Percentiles rank a stretch among this genome's conserved stretches.
Conservation (phyloP, 2,329 filamentous ascomycete genomes). For the Fusarium pininemorale region DNA sequence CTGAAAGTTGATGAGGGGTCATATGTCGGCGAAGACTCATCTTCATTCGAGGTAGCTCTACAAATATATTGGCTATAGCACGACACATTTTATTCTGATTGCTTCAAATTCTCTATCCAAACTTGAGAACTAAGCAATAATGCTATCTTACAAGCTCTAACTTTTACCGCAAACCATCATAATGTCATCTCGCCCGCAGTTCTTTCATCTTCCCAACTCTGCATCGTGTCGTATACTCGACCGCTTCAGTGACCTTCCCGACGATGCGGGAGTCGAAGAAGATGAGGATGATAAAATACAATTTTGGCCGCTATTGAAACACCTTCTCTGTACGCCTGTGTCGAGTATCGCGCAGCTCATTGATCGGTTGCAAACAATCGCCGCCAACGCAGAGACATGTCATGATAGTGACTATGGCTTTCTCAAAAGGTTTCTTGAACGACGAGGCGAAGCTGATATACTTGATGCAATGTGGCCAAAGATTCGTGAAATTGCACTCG, state of each 20-base stretch:
- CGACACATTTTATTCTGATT: accelerated
- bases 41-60: neutral
- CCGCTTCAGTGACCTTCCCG: conserved; percentile 44
- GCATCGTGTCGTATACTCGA: conserved; percentile 37
- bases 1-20: neutral
- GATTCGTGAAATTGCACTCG: conserved; percentile 34
- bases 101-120: accelerated
- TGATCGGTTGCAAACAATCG: conserved; percentile 44
- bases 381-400: conserved; percentile 28
- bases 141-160: neutral
- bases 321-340: conserved; percentile 29
- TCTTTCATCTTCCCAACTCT: conserved; percentile 35
- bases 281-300: conserved; percentile 36
- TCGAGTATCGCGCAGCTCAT: conserved; percentile 25
- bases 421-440: conserved; percentile 7
- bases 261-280: conserved; percentile 27
- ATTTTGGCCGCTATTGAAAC: conserved; percentile 41
- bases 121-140: neutral
- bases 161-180: neutral
- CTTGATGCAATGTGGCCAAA: conserved; percentile 39
- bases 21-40: conserved; percentile 16
- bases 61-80: neutral
- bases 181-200: conserved; percentile 18
- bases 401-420: conserved; percentile 36
- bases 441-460: neutral